Base-by-base conservation (phyloP, 441 rosid genomes). In the Aleurites moluccanus region DNA sequence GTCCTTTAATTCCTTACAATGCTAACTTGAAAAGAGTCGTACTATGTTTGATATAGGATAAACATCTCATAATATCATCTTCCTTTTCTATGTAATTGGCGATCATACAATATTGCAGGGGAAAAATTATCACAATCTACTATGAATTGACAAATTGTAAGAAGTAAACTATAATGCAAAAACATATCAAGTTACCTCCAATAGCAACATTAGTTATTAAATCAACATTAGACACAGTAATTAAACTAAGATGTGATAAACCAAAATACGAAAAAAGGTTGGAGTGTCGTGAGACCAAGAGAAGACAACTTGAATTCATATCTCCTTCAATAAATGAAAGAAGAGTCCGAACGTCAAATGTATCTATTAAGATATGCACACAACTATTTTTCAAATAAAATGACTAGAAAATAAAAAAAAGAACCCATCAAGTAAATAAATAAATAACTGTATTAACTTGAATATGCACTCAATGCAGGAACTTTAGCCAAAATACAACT, bases 11-110 rank as follows among this genome's bases (percentile, higher is more conserved):
- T n/a, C n/a, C n/a, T n/a, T n/a, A n/a, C n/a, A 67, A 70, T 68
- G 80, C 81, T 67, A 67, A 89, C 96, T 88, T 85, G 93, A n/a
- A 82, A 82, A 92, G 90, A 63, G 88, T 79, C 69, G 95, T 97
- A 69, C 98, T 97, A 70, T 83, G 90, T 69, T 83, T 86, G 81
- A 88, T 78, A 77, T 84, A 82, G 77, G 87, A 81, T 71, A 82
- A 83, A 66, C 76, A 78, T 64, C 62, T 83, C 82, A 74, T 45
- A 62, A 40, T 78, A 77, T 86, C 82, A 73, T 88, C 86, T 69
- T 86, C 90, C 68, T 86, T 86, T 9, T 86, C 97, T 89, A 83
- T 68, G 67, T 70, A 75, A 53, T 69, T 47, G 69, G 69, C 42
- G 71, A 67, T 72, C 33, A 56, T 63, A 47, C 65, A 80, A 64